Evolutionary conservation across 208 protist species (phyloP).

Genomic region (Paratrypanosoma confusum): DNA sequence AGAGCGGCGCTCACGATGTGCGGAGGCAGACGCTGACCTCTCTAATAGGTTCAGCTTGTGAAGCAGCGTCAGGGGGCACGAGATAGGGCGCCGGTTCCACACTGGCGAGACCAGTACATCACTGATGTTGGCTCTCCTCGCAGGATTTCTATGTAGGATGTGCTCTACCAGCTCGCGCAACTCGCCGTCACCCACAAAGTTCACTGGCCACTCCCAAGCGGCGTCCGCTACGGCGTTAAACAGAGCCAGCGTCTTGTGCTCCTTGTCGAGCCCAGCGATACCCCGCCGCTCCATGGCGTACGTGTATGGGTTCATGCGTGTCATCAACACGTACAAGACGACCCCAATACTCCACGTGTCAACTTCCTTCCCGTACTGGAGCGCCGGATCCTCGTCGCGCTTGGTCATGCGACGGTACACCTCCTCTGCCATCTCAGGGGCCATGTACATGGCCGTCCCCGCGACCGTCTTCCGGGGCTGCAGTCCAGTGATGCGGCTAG

Average conservation of each 20-base stretch:
- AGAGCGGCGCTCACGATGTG: conserved; percentile 7
- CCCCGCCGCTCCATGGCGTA: conserved; percentile 48
- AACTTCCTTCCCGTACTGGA: conserved; percentile 79
- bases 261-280: conserved; percentile 40
- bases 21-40: conserved; percentile 4
- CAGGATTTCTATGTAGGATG: conserved; percentile 38
- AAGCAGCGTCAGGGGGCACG: conserved; percentile 62
- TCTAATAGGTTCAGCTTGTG: conserved; percentile 73
- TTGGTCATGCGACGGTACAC: conserved; percentile 73
- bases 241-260: conserved; percentile 54
- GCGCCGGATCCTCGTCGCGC: conserved; percentile 17
- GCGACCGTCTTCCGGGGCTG: conserved; percentile 81
- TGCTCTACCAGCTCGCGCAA: conserved; percentile 54
- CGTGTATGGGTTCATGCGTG: conserved; percentile 78
- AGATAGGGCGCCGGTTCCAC: conserved; percentile 71
- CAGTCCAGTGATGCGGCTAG: conserved; percentile 59
- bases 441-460: conserved; percentile 87
- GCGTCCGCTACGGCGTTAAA: conserved; percentile 67
- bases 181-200: conserved; percentile 44
- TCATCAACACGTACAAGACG: conserved; percentile 76
- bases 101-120: conserved; percentile 66
- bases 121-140: conserved; percentile 42
- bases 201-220: conserved; percentile 65
- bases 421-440: conserved; percentile 75
- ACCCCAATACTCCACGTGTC: conserved; percentile 87